phyloP scores from a whole-genome alignment of 257 asterid genomes.

The Solanum chmielewskii region DNA sequence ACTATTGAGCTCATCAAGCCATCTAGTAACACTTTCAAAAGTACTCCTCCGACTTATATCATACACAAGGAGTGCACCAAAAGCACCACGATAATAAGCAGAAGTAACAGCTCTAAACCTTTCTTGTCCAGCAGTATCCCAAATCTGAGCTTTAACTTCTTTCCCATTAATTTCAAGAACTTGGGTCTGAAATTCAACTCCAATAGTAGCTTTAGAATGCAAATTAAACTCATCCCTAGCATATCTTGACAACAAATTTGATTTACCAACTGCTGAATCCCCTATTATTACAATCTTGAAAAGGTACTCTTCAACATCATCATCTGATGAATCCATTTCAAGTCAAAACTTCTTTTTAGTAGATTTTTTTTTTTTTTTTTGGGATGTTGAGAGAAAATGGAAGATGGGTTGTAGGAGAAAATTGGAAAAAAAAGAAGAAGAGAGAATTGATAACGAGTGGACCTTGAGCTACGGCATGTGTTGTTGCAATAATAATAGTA shows the following conservation, averaged over 20 bases:
- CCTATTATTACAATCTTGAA: slow-evolving; percentile 20
- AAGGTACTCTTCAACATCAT: slow-evolving; percentile 9
- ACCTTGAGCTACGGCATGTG: background rate
- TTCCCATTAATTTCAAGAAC: slow-evolving; percentile 12
- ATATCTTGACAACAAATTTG: slow-evolving; percentile 11
- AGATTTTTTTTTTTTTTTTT: background rate
- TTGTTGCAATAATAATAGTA: background rate
- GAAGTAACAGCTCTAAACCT: slow-evolving; percentile 20
- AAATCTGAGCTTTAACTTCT: slow-evolving; percentile 25
- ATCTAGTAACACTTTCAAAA: slow-evolving; percentile 10
- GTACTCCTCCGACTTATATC: slow-evolving; percentile 10
- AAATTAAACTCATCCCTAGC: slow-evolving; percentile 12
- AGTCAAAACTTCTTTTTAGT: background rate
- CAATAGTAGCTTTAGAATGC: slow-evolving; percentile 16
- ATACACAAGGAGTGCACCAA: slow-evolving; percentile 18
- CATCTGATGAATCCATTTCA: slow-evolving; percentile 12
- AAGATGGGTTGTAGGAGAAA: background rate
- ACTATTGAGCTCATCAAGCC: slow-evolving; percentile 23
- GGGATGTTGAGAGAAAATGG: background rate
- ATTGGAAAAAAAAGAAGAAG: too few species aligned
- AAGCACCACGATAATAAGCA: slow-evolving; percentile 23
- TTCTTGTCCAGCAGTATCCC: slow-evolving; percentile 25
- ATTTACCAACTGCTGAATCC: slow-evolving; percentile 19
- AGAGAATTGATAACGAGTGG: background rate
- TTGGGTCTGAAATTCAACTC: slow-evolving; percentile 18